phyloP scores from a whole-genome alignment of 2,329 filamentous ascomycete species.

The Pseudogymnoascus sp. region DNA sequence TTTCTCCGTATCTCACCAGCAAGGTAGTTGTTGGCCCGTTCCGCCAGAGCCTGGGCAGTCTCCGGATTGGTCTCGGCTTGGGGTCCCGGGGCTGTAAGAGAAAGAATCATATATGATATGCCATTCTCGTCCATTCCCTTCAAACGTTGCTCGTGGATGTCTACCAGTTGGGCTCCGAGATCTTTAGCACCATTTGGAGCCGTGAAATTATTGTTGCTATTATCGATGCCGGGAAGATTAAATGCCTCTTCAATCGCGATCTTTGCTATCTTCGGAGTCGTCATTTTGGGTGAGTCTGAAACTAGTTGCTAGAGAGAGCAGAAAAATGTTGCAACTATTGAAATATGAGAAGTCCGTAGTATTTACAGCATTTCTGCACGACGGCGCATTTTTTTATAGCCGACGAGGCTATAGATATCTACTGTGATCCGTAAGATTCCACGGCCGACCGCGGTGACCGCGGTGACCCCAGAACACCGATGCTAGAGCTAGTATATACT shows the following conservation, averaged over 20 bases:
- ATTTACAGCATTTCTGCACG: background rate
- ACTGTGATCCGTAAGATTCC: background rate
- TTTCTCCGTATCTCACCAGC: background rate
- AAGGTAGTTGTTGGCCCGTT: background rate
- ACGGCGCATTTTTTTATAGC: background rate
- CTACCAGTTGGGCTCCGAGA: slow-evolving; percentile 35
- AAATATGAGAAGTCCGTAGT: background rate
- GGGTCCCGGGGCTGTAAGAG: slow-evolving; percentile 40
- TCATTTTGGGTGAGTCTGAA: background rate
- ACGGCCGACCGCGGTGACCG: background rate
- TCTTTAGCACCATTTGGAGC: slow-evolving; percentile 48
- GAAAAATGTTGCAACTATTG: background rate
- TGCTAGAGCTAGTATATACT: background rate
- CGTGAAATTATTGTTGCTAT: slow-evolving; percentile 53
- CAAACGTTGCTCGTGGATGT: slow-evolving; percentile 29
- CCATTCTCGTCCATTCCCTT: slow-evolving; percentile 38
- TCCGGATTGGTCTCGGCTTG: slow-evolving; percentile 35
- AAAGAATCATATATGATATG: slow-evolving; percentile 40
- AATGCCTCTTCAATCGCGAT: slow-evolving; percentile 54
- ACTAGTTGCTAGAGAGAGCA: background rate
- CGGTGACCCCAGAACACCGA: background rate
- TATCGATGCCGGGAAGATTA: slow-evolving; percentile 46
- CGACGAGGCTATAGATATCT: background rate
- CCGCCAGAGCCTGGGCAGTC: background rate
- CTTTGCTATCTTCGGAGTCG: slow-evolving; percentile 44